Evolutionary conservation across 2,329 filamentous ascomycete species (phyloP).

Genomic region (Neonectria neomacrospora): DNA sequence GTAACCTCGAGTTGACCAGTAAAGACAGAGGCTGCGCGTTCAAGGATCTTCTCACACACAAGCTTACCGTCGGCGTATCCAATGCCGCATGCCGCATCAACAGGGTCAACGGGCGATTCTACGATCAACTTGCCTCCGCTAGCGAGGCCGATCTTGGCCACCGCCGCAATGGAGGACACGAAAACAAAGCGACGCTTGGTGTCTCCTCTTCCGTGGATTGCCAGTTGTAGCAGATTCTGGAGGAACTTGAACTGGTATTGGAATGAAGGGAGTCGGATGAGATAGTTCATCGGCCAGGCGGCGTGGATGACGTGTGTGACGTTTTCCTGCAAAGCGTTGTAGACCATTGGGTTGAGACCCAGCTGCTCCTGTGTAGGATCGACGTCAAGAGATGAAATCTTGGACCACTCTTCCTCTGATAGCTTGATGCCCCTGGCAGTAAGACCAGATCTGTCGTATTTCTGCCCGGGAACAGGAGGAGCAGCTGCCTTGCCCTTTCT

Average conservation of each 20-base stretch:
- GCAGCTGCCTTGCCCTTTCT: conserved; percentile 11
- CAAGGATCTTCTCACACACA: conserved; percentile 38
- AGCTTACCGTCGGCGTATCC: conserved; percentile 41
- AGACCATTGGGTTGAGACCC: conserved; percentile 27
- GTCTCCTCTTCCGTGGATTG: conserved; percentile 11
- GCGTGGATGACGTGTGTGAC: conserved; percentile 38
- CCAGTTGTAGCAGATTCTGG: conserved; percentile 32
- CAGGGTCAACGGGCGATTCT: conserved; percentile 26
- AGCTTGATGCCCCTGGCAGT: conserved; percentile 22
- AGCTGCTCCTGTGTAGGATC: conserved; percentile 30
- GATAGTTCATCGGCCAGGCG: conserved; percentile 43
- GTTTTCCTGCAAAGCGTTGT: conserved; percentile 22
- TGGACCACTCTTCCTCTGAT: conserved; percentile 25
- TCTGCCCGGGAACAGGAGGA: neutral
- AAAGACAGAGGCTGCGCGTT: conserved; percentile 20
- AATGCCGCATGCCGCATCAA: conserved; percentile 31
- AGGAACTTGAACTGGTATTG: conserved; percentile 37
- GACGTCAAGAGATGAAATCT: conserved; percentile 30
- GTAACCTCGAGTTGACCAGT: conserved; percentile 27
- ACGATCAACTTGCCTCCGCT: conserved; percentile 23
- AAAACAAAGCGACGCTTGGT: conserved; percentile 43
- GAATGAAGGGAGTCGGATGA: conserved; percentile 33
- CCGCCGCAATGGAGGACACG: conserved; percentile 46
- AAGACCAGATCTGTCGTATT: conserved; percentile 21
- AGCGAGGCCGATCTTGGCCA: conserved; percentile 27